A percentile compares a stretch with the other conserved stretches of the same genome.
Evolutionary conservation across 176 grass and related monocot species (phyloP).

Genomic region (Zea luxurians): DNA sequence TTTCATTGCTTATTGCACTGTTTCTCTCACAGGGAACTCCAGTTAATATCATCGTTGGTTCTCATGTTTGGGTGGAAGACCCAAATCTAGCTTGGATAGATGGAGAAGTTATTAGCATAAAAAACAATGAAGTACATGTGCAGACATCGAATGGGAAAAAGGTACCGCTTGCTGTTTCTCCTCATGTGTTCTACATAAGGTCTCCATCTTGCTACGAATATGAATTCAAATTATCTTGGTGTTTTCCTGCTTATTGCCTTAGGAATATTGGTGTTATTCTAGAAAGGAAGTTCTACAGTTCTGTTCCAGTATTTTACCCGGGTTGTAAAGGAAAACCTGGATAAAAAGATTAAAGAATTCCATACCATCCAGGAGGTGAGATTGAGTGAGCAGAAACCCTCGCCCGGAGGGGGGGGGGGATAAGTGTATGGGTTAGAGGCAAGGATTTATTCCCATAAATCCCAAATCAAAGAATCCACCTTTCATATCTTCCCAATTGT

Average conservation of each 20-base stretch:
- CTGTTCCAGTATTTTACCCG: slow-evolving; percentile 28
- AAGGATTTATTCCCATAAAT: no score
- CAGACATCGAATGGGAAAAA: slow-evolving; percentile 80
- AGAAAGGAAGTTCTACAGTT: neutral
- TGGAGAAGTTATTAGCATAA: slow-evolving; percentile 91
- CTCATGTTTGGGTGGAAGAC: slow-evolving; percentile 98
- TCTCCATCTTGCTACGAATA: slow-evolving; percentile 26
- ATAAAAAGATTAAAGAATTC: no score
- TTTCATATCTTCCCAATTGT: no score
- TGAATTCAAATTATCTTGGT: slow-evolving; percentile 22
- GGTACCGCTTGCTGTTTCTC: slow-evolving; percentile 44
- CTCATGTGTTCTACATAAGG: neutral
- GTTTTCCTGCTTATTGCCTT: slow-evolving; percentile 29
- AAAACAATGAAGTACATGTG: slow-evolving; percentile 78
- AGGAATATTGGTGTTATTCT: slow-evolving; percentile 25
- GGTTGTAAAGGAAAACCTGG: no score
- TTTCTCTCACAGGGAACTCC: slow-evolving; percentile 58
- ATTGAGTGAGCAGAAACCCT: no score
- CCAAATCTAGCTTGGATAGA: slow-evolving; percentile 88
- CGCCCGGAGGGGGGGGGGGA: no score
- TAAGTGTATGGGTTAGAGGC: no score
- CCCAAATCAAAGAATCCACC: no score
- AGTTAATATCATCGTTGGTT: slow-evolving; percentile 87
- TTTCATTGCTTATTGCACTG: slow-evolving; percentile 32
- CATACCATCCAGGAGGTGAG: no score